Conservation (phyloP, 768 basidiomycete genomes). For the Termitomyces sp. region DNA sequence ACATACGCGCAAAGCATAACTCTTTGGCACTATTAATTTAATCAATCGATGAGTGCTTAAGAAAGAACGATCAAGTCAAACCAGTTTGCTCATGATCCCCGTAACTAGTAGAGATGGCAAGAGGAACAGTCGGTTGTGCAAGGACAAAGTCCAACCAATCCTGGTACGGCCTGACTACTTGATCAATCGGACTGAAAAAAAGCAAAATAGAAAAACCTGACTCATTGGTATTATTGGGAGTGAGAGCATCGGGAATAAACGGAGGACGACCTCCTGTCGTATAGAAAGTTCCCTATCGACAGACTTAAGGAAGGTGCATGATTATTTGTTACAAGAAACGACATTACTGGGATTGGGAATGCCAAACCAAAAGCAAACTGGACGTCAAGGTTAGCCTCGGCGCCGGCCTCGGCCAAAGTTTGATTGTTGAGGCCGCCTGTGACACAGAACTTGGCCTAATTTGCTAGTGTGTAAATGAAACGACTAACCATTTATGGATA, state of each 20-base stretch:
- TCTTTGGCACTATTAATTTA: constrained; percentile 39
- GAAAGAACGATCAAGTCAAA: constrained; percentile 13
- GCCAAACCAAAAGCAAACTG: constrained; percentile 60
- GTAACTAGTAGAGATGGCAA: constrained; percentile 64
- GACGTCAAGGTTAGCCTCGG: constrained; percentile 59
- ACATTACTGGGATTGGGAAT: constrained; percentile 44
- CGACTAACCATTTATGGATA: constrained; percentile 46
- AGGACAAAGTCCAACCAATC: constrained; percentile 57
- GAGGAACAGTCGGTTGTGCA: constrained; percentile 36
- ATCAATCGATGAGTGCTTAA: not conserved
- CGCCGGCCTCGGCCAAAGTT: constrained; percentile 39
- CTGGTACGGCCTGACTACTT: constrained; percentile 20
- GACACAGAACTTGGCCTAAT: not conserved
- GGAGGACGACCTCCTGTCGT: constrained; percentile 58
- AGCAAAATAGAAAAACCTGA: constrained; percentile 9
- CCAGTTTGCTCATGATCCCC: constrained; percentile 66
- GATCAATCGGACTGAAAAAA: not conserved
- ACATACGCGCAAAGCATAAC: constrained; percentile 53
- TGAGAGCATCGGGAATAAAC: constrained; percentile 40
- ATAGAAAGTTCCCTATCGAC: constrained; percentile 42
- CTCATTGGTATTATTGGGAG: constrained; percentile 34
- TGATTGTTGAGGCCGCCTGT: constrained; percentile 58
- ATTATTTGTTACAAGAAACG: not conserved
- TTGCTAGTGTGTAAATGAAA: not conserved
- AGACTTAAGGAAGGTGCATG: constrained; percentile 9